phyloP scores from a whole-genome alignment of 495 filamentous ascomycete genomes.

The Oidiodendron maius region DNA sequence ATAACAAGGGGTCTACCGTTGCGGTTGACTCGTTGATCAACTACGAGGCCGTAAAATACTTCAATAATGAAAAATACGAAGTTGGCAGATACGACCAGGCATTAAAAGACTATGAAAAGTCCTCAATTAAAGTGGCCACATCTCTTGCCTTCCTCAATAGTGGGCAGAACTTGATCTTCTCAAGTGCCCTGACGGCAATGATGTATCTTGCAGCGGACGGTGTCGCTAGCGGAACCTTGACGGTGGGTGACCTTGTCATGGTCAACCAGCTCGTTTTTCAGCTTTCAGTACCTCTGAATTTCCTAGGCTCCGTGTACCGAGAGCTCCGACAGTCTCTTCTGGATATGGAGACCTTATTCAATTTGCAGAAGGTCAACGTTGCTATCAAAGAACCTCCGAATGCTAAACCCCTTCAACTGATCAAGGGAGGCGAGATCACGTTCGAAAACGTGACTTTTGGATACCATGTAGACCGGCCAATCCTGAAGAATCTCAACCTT shows the following conservation, averaged over 20 bases:
- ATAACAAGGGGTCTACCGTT: conserved; percentile 91
- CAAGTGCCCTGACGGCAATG: conserved; percentile 89
- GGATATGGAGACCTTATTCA: conserved; percentile 98
- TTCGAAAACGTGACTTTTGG: conserved; percentile 96
- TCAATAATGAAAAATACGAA: conserved; percentile 97
- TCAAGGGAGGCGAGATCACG: conserved; percentile 76
- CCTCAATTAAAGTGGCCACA: conserved; percentile 93
- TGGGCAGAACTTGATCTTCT: conserved; percentile 99
- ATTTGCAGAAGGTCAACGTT: conserved; percentile 96
- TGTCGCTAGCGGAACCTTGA: conserved; percentile 71
- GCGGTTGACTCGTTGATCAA: conserved; percentile 96
- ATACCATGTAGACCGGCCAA: conserved; percentile 81
- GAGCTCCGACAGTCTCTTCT: conserved; percentile 90
- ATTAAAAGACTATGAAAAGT: conserved; percentile 79
- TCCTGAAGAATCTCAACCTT: conserved; percentile 75
- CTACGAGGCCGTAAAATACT: conserved; percentile 98
- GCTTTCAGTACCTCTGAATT: conserved; percentile 92
- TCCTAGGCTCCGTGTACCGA: conserved; percentile 90
- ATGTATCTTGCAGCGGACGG: conserved; percentile 94
- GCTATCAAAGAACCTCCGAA: conserved; percentile 69
- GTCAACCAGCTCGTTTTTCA: conserved; percentile 99
- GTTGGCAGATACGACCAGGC: conserved; percentile 85
- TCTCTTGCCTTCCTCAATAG: conserved; percentile 88
- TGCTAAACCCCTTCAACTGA: conserved; percentile 64
- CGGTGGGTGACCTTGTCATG: conserved; percentile 96